Evolutionary conservation across 768 basidiomycete species (phyloP).

Genomic region (Infundibulicybe gibba): DNA sequence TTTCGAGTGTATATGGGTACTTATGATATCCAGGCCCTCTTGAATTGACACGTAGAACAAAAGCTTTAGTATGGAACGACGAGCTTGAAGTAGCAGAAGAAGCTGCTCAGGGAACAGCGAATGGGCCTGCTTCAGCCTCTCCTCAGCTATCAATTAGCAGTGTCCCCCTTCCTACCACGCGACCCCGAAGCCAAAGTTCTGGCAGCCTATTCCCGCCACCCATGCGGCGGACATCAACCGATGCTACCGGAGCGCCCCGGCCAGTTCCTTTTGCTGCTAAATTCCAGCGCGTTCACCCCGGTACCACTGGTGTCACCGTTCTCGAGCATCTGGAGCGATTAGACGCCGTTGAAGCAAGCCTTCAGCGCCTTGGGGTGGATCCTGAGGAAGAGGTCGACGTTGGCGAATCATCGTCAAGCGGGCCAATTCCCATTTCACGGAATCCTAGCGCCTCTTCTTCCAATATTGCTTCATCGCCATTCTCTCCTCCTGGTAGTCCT

Average conservation of each 20-base stretch:
- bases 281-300: constrained; percentile 79
- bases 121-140: constrained; percentile 41
- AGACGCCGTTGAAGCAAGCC: constrained; percentile 76
- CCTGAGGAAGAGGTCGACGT: constrained; percentile 53
- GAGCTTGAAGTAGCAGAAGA: constrained; percentile 73
- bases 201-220: constrained; percentile 75
- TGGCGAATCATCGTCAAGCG: constrained; percentile 39
- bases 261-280: constrained; percentile 85
- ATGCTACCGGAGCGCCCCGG: constrained; percentile 58
- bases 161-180: constrained; percentile 47
- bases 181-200: constrained; percentile 58
- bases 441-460: constrained; percentile 22
- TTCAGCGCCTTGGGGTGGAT: constrained; percentile 67
- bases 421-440: constrained; percentile 15
- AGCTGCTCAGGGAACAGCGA: constrained; percentile 29
- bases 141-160: constrained; percentile 61
- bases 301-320: constrained; percentile 83
- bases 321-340: constrained; percentile 83
- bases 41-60: constrained; percentile 81
- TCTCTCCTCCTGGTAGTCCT: constrained; percentile 60
- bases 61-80: constrained; percentile 83
- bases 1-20: background rate
- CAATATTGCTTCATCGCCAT: constrained; percentile 35
- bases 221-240: constrained; percentile 58
- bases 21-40: constrained; percentile 61